A percentile compares a stretch with the other conserved stretches of the same genome.
Conservation (phyloP, 495 filamentous ascomycete species). For the Penicillium antarcticum region DNA sequence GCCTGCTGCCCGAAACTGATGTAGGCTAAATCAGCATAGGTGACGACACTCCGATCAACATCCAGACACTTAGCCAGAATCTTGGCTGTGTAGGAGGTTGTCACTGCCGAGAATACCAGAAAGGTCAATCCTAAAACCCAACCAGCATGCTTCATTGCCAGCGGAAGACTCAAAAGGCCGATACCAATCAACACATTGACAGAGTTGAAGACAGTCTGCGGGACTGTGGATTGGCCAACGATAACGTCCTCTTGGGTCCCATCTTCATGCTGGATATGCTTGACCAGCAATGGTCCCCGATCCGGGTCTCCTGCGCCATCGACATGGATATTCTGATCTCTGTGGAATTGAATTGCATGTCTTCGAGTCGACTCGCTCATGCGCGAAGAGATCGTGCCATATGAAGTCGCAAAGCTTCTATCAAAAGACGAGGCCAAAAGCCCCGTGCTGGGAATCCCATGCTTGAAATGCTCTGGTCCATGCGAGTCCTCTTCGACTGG, state of each 20-base stretch:
- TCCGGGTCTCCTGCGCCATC: constrained; percentile 57
- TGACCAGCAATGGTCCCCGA: constrained; percentile 76
- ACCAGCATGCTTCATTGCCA: constrained; percentile 85
- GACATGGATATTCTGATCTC: constrained; percentile 59
- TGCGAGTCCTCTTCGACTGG: constrained; percentile 14
- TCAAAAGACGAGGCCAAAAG: constrained; percentile 54
- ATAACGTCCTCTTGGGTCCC: constrained; percentile 79
- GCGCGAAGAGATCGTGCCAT: constrained; percentile 70
- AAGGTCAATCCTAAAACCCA: constrained; percentile 83
- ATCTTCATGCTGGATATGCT: constrained; percentile 80
- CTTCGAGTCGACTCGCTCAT: constrained; percentile 66
- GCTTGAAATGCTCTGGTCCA: constrained; percentile 17
- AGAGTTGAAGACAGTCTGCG: constrained; percentile 95
- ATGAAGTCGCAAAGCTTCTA: constrained; percentile 72
- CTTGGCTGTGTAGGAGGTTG: constrained; percentile 84
- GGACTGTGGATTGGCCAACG: constrained; percentile 86
- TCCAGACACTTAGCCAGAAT: constrained; percentile 87
- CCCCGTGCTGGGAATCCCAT: constrained; percentile 14
- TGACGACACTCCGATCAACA: constrained; percentile 72
- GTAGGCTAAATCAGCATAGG: constrained; percentile 92
- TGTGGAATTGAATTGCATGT: constrained; percentile 68
- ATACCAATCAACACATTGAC: constrained; percentile 94
- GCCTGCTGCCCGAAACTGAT: constrained; percentile 85
- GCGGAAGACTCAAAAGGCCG: constrained; percentile 81
- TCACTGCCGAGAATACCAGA: constrained; percentile 66